Base-by-base conservation (phyloP, 139 green algal genomes). In the Chlorella sorokiniana region DNA sequence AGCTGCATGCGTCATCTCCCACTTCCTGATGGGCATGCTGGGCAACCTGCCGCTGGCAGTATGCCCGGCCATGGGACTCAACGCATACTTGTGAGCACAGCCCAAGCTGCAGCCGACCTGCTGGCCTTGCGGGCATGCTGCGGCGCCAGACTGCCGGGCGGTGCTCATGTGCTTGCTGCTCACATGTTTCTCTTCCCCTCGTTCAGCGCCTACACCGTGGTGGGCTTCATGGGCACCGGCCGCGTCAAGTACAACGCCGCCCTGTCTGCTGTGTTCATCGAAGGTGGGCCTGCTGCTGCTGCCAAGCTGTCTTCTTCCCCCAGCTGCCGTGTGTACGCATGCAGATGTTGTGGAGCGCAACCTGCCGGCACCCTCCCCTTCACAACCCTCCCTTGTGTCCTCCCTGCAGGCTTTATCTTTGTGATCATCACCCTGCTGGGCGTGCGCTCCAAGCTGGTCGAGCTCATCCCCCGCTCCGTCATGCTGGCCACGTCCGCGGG, bases 41-140 rank as follows among this genome's bases (percentile, higher is more conserved):
- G 86, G 76, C 64, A 92, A 90, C 83, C 35, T 89, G 64, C 86
- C 88, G 6, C 65, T 92, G 20, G 83, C 62, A 1, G 45, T 92
- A 20, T 78, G 79, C 33, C 89, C 89, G 7, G 89, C 84, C 72
- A 96, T 96, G 92, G 92, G 92, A 62, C 86, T 93, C 65, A 95
- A 95, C 69, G 92, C 92, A 20, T 96, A 92, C 84, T 96, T 95
- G 45, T 76, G 69, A 76, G 69, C 61, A n/a, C n/a, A 14, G n/a
- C 29, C 27, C 22, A 27, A 3, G 23, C 4, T 29, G 27, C 61
- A 37, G 61, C 23, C 3, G 11, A 38, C 25, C 61, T 68, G 61
- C 61, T 68, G 29, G 25, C 61, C 37, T 38, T 38, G 61, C 61
- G 4, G 63, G 10, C 33, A 42, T 70, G n/a, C 7, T n/a, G 63